phyloP scores from a whole-genome alignment of 768 basidiomycete genomes.

The Ramaria sp. region DNA sequence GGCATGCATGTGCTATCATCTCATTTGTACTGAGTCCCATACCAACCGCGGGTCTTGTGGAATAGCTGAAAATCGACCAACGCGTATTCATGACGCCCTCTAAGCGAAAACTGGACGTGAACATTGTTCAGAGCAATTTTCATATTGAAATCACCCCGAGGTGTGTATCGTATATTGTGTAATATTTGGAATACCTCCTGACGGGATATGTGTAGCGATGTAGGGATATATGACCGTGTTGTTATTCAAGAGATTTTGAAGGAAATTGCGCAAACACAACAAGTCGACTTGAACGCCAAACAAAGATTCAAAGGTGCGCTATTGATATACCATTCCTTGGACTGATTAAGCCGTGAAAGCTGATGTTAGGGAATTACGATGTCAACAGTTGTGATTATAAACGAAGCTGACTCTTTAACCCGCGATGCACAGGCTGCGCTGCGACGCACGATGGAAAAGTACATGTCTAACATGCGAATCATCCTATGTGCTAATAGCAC shows the following conservation, averaged over 20 bases:
- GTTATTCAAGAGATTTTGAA: conserved; percentile 96
- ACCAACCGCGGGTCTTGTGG: not conserved
- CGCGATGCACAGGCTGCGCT: conserved; percentile 96
- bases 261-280: conserved; percentile 98
- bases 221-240: conserved; percentile 87
- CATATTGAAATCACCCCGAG: conserved; percentile 97
- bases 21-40: not conserved
- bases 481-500: conserved; percentile 96
- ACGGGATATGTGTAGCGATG: conserved; percentile 50
- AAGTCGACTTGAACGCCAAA: conserved; percentile 90
- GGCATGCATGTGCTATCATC: conserved; percentile 29
- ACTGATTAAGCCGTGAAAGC: not conserved
- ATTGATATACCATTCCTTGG: not conserved
- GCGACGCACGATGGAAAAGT: conserved; percentile 98
- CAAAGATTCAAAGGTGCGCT: conserved; percentile 88
- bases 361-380: not conserved
- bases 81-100: conserved; percentile 90
- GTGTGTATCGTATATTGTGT: conserved; percentile 29
- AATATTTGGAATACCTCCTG: not conserved
- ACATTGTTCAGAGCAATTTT: conserved; percentile 94
- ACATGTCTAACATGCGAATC: conserved; percentile 95
- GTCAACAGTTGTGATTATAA: conserved; percentile 83
- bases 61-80: conserved; percentile 94
- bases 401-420: conserved; percentile 90
- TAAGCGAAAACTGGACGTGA: conserved; percentile 89